phyloP scores from a whole-genome alignment of 1,284 basidiomycete species.

The Moesziomyces aphidis region DNA sequence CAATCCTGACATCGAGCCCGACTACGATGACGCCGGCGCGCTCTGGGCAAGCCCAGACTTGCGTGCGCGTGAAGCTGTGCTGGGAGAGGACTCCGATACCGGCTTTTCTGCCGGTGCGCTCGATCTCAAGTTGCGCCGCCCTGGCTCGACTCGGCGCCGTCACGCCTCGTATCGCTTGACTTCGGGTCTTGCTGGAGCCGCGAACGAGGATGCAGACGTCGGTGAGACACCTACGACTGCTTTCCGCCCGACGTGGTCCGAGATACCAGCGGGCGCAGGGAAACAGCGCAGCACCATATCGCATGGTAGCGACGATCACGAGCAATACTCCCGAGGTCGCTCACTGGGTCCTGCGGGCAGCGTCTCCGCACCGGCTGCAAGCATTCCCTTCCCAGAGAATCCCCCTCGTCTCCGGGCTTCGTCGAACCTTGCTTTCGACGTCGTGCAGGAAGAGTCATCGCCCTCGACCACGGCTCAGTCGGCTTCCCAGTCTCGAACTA shows the following conservation, averaged over 20 bases:
- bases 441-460: constrained; percentile 45
- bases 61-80: constrained; percentile 12
- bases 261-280: constrained; percentile 15
- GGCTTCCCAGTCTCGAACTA: constrained; percentile 29
- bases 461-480: constrained; percentile 41
- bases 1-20: constrained; percentile 37
- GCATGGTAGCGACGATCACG: constrained; percentile 39
- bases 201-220: constrained; percentile 7
- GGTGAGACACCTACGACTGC: neutral
- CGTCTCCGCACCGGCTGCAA: constrained; percentile 11
- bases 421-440: constrained; percentile 44
- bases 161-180: constrained; percentile 18
- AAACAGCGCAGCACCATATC: constrained; percentile 35
- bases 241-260: constrained; percentile 29
- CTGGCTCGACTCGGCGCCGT: constrained; percentile 13
- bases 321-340: constrained; percentile 42
- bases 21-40: constrained; percentile 23
- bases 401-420: constrained; percentile 37
- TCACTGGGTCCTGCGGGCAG: constrained; percentile 35
- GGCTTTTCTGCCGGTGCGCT: constrained; percentile 2
- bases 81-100: constrained; percentile 16
- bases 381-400: constrained; percentile 25
- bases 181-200: constrained; percentile 16
- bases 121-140: constrained; percentile 15
- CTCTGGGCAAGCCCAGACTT: constrained; percentile 34